Base-by-base conservation (phyloP, 352 stramenopile genomes). In the Globisporangium irregulare region DNA sequence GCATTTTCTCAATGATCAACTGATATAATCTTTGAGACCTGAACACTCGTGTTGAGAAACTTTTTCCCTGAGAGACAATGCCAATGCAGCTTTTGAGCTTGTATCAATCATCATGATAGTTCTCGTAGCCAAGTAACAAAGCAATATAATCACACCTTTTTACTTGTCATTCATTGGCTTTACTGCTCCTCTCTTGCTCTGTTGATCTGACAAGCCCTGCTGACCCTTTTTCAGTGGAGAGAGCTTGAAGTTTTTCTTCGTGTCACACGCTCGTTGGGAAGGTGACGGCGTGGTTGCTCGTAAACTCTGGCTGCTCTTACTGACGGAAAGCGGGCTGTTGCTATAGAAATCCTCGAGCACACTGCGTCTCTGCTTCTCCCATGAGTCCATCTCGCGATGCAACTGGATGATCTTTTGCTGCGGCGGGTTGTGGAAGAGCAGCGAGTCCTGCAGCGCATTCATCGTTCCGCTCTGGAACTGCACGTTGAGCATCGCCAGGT, bases 21-120 rank as follows among this genome's bases (percentile, higher is more conserved):
- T 90, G 81, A 89, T 84, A 85, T 91, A 91, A 91, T 91, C 83
- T 91, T 91, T 91, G 83, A 91, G 83, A 91, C 79, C 83, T 91
- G 81, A 91, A 82, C 63, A 61, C 36, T 61, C 60, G 65, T 86
- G 82, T 86, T 83, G 82, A 86, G 71, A 89, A 86, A 70, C 64
- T 73, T 62, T 67, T 80, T 71, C 53, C 61, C 78, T 91, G 83
- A 91, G 83, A 91, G 83, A 91, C 86, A 74, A 73, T 62, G 64
- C 10, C 57, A 61, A 63, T 66, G 24, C 62, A 38, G 6, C 25
- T 58, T 57, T 12, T 25, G 22, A n/a, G 10, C 8, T 9, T 41
- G 34, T 12, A 41, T 41, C 34, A 20, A 32, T 32, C 3, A 32
- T 4, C 27, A 32, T 32, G 27, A 6, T n/a, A 57, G 22, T 34